Evolutionary conservation across 2,329 filamentous ascomycete species (phyloP).

Genomic region (Hirsutella rhossiliensis): DNA sequence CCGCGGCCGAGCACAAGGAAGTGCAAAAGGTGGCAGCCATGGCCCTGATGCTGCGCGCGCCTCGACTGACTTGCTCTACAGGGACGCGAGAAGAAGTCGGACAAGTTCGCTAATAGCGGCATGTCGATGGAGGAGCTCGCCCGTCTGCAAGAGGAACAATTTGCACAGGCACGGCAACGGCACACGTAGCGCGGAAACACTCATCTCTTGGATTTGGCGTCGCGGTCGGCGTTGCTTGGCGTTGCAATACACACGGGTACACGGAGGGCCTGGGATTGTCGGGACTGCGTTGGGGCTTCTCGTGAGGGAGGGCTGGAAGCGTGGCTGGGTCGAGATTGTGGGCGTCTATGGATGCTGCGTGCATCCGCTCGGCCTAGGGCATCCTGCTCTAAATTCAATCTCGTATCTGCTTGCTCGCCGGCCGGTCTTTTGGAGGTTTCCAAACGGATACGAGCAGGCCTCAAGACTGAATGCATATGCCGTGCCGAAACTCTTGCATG

Average conservation of each 20-base stretch:
- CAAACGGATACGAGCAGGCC: too few species aligned
- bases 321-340: background rate
- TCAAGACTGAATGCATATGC: too few species aligned
- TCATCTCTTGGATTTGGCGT: conserved; percentile 8
- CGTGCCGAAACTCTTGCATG: too few species aligned
- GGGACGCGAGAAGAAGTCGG: conserved; percentile 93
- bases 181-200: conserved; percentile 10
- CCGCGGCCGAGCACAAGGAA: conserved; percentile 85
- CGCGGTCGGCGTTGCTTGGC: conserved; percentile 21
- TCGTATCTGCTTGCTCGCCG: too few species aligned
- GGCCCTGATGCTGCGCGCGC: background rate
- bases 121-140: conserved; percentile 84
- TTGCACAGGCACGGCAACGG: conserved; percentile 53
- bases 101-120: conserved; percentile 91
- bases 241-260: conserved; percentile 9
- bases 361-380: background rate
- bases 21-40: conserved; percentile 81
- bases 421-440: too few species aligned
- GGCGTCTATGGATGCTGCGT: too few species aligned
- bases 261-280: background rate
- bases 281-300: background rate
- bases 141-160: conserved; percentile 81
- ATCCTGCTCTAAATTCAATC: background rate
- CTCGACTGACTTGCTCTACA: conserved; percentile 22
- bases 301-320: background rate